A percentile compares a stretch with the other conserved stretches of the same genome.
These are phyloP conservation scores for Epithemia pelagica DNA, from an alignment of 108 stramenopile species.

Conservation along the genomic window DNA sequence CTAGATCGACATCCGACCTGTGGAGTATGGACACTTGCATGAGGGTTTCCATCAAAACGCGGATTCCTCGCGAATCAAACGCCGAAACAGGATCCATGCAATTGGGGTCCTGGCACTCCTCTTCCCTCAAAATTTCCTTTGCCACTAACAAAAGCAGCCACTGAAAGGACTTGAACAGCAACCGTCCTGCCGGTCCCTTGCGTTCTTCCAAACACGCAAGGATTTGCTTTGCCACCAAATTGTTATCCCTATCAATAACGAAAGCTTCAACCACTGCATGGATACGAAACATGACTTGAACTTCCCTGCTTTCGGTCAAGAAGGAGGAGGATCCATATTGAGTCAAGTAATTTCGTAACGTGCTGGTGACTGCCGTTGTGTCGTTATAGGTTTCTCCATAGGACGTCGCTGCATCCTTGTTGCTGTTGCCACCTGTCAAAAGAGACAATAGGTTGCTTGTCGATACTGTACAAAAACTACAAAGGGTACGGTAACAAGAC, in stretches of 20 bases:
- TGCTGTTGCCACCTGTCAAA: background rate
- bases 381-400: background rate
- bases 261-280: background rate
- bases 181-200: background rate
- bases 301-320: background rate
- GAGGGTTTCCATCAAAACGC: background rate
- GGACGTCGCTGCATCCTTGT: background rate
- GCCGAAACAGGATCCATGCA: background rate
- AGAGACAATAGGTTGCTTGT: background rate
- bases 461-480: background rate
- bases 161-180: no score
- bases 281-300: background rate
- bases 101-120: background rate
- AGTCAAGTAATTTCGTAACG: background rate
- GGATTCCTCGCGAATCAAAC: slow-evolving; percentile 13
- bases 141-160: background rate
- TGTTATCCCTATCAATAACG: background rate
- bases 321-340: background rate
- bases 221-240: slow-evolving; percentile 2
- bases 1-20: no score
- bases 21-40: background rate
- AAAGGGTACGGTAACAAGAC: slow-evolving; percentile 1
- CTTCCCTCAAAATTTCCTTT: background rate
- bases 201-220: background rate
- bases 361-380: background rate